Evolutionary conservation across 495 filamentous ascomycete genomes (phyloP), one percentile per base, ranked within the genome.

Genomic region (Cairneyella variabilis): DNA sequence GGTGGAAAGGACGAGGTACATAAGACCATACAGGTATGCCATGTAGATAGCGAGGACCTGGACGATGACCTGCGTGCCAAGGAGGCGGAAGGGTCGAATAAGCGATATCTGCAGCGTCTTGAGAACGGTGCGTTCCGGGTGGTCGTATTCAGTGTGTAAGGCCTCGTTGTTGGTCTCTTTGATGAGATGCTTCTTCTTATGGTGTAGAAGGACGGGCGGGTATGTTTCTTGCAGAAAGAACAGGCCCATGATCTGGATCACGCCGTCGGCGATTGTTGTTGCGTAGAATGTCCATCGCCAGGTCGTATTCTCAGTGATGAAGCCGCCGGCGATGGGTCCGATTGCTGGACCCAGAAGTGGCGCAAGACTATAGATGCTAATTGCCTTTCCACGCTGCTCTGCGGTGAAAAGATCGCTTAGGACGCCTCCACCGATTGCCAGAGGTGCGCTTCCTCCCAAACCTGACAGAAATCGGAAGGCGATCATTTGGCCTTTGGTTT

Each of bases 281-380:
- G 76, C 68, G 64, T 77, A 79, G 69, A 90, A 89, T 22, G 79
- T 70, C 86, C 85, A 90, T 32, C 84, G 73, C 86, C 85, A 89
- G 1, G 75, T 82, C 10, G 77, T 83, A 41, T 83, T 80, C 63
- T 86, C 69, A 0, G 84, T 74, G 30, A 91, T 85, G 64, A 86
- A 86, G 1, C 74, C 82, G 14, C 82, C 70, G 0, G 74, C 78
- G 20, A 87, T 76, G 0, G 84, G 83, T 3, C 84, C 84, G 1
- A 86, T 55, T 0, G 82, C 82, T 7, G 85, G 84, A 0, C 85
- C 84, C 0, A 89, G 74, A 0, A 89, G 71, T 0, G 86, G 86
- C 0, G 75, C 75, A 0, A 90, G 69, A 51, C 70, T 79, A 70
- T 86, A 88, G 34, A 88, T 72, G 25, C 74, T 74, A 26, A 86